These are phyloP conservation scores for Protostelium mycophagum DNA, from an alignment of 78 protist genomes.

Conservation along the genomic window DNA sequence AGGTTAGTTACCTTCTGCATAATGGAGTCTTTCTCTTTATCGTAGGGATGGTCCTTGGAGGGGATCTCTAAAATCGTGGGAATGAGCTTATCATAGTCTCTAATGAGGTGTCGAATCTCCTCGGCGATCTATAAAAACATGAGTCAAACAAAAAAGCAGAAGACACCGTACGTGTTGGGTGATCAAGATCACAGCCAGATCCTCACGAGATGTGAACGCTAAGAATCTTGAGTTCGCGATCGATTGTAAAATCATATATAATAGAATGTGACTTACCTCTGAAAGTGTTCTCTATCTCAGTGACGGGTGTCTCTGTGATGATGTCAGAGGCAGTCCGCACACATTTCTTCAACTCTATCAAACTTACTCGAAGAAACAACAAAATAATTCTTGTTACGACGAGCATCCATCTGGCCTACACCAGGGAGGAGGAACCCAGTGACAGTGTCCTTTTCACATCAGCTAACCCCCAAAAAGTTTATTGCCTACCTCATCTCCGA, in stretches of 20 bases:
- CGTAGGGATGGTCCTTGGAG: constrained; percentile 81
- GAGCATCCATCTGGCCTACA: constrained; percentile 71
- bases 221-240: neutral
- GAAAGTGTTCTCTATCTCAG: neutral
- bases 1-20: constrained; percentile 37
- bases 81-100: constrained; percentile 51
- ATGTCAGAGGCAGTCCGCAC: neutral
- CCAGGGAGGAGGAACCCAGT: constrained; percentile 90
- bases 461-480: too few species aligned
- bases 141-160: neutral
- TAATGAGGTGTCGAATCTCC: constrained; percentile 68
- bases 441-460: constrained; percentile 86
- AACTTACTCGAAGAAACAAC: constrained; percentile 66
- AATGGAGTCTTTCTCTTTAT: constrained; percentile 72
- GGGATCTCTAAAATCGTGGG: constrained; percentile 89
- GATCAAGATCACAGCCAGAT: constrained; percentile 76
- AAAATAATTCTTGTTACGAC: constrained; percentile 61
- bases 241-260: neutral
- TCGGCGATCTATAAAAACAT: constrained; percentile 61
- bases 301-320: neutral
- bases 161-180: constrained; percentile 64
- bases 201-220: constrained; percentile 54
- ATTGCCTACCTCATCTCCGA: neutral
- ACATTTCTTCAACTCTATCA: neutral
- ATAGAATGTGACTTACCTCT: neutral